phyloP scores from a whole-genome alignment of 352 stramenopile genomes.

The Globisporangium irregulare region DNA sequence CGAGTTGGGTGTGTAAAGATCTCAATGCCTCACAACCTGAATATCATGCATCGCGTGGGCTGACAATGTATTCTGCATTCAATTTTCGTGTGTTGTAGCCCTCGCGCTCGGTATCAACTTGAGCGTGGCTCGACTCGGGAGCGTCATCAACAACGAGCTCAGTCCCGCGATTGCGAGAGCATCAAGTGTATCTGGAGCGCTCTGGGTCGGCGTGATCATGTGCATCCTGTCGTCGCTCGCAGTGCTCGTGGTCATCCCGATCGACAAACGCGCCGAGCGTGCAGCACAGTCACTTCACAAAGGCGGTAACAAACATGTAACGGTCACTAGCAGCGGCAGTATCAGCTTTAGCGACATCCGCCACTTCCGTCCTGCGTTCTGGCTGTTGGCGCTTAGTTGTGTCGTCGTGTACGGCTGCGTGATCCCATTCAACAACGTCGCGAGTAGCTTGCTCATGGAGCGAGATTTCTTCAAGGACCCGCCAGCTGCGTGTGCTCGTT shows the following conservation, averaged over 20 bases:
- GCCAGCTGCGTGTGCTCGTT: conserved; percentile 43
- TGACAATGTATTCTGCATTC: background rate
- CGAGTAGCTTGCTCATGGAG: conserved; percentile 90
- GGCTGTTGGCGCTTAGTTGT: conserved; percentile 88
- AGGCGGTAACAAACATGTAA: conserved; percentile 11
- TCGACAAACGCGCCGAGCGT: conserved; percentile 70
- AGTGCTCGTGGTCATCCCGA: conserved; percentile 71
- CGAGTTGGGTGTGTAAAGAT: conserved; percentile 53
- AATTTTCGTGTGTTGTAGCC: conserved; percentile 31
- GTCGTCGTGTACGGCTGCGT: conserved; percentile 93
- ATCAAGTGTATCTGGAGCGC: conserved; percentile 59
- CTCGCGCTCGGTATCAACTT: conserved; percentile 92
- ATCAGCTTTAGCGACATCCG: conserved; percentile 76
- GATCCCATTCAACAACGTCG: conserved; percentile 94
- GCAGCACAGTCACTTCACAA: conserved; percentile 14
- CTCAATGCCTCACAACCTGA: background rate
- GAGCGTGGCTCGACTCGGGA: conserved; percentile 87
- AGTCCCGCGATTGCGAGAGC: conserved; percentile 75
- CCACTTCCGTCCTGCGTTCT: conserved; percentile 85
- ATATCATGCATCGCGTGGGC: background rate
- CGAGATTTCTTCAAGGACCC: conserved; percentile 85
- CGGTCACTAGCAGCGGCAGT: conserved; percentile 20
- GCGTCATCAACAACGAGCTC: conserved; percentile 92
- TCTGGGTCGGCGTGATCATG: conserved; percentile 88
- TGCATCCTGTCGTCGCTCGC: conserved; percentile 66